A percentile compares a stretch with the other conserved stretches of the same genome.
These are phyloP conservation scores for Sedum album DNA, from an alignment of 164 flowering plant genomes.

Conservation along the genomic window DNA sequence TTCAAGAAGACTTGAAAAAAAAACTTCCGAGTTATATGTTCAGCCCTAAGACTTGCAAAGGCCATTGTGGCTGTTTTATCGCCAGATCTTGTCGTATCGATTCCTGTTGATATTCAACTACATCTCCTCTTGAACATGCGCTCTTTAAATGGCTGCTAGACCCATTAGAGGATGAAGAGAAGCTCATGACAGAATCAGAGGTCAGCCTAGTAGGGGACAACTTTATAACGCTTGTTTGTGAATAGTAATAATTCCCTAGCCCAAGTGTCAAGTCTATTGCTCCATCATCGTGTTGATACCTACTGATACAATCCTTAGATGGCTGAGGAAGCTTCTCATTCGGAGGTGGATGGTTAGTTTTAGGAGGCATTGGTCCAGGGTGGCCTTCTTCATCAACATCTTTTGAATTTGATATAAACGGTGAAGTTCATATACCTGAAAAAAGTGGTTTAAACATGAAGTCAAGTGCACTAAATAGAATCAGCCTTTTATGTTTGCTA, in stretches of 20 bases:
- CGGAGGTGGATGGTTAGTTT: slow-evolving; percentile 5
- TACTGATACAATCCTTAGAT: slow-evolving; percentile 26
- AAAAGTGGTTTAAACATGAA: not conserved
- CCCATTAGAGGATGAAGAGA: slow-evolving; percentile 2
- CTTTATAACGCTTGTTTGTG: not conserved
- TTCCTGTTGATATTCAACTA: not conserved
- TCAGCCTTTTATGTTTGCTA: too few relatives aligned
- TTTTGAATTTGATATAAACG: slow-evolving; percentile 69
- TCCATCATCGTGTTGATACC: slow-evolving; percentile 12
- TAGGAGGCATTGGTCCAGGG: slow-evolving; percentile 14
- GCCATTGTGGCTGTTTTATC: not conserved
- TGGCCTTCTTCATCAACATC: slow-evolving; percentile 45
- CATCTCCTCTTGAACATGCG: not conserved
- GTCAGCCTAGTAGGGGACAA: slow-evolving; percentile 4
- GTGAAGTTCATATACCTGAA: slow-evolving; percentile 77
- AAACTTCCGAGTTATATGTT: not conserved
- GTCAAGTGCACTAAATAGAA: too few relatives aligned
- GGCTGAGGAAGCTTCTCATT: slow-evolving; percentile 20
- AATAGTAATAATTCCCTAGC: not conserved
- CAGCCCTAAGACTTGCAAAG: not conserved
- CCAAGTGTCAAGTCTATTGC: slow-evolving; percentile 7
- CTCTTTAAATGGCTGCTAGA: not conserved
- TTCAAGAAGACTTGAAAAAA: not conserved
- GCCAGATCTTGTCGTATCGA: not conserved
- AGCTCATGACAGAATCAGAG: slow-evolving; percentile 8